Evolutionary conservation across 2,329 filamentous ascomycete species (phyloP).

Genomic region (Cladosporium sp.): DNA sequence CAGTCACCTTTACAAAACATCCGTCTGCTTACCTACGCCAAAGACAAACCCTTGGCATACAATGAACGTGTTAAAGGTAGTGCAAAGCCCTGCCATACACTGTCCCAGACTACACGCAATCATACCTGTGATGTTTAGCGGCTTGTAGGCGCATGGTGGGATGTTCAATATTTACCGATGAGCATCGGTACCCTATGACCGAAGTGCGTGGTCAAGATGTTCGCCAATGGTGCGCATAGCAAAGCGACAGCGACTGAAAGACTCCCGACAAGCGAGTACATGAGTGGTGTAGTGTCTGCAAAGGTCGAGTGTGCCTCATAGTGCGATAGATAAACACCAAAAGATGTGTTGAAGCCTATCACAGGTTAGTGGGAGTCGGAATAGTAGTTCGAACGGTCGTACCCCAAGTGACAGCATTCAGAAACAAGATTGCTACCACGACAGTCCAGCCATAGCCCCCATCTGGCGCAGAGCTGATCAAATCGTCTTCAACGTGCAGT

Average conservation of each 20-base stretch:
- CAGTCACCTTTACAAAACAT: neutral
- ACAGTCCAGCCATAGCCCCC: constrained; percentile 42
- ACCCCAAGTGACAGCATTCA: constrained; percentile 39
- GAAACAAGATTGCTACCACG: constrained; percentile 29
- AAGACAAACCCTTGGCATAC: constrained; percentile 8
- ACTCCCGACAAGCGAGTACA: constrained; percentile 45
- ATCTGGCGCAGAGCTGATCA: constrained; percentile 28
- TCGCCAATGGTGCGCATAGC: constrained; percentile 24
- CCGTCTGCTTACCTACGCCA: neutral
- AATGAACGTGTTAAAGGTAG: neutral
- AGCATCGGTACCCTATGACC: constrained; percentile 6
- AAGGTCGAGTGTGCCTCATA: constrained; percentile 41
- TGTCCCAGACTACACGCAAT: constrained; percentile 13
- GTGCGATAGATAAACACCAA: constrained; percentile 46
- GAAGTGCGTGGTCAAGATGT: constrained; percentile 10
- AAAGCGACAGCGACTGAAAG: constrained; percentile 39
- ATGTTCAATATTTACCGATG: neutral
- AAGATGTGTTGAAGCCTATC: constrained; percentile 29
- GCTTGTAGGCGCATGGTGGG: neutral
- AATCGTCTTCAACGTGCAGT: neutral
- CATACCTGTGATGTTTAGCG: neutral
- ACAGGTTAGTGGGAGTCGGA: constrained; percentile 8
- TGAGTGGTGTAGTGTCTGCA: constrained; percentile 36
- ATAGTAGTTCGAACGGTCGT: constrained; percentile 18
- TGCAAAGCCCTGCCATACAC: constrained; percentile 10